A percentile compares a stretch with the other conserved stretches of the same genome.
Conservation (phyloP, 2,329 filamentous ascomycete species). For the Juglanconis juglandina region DNA sequence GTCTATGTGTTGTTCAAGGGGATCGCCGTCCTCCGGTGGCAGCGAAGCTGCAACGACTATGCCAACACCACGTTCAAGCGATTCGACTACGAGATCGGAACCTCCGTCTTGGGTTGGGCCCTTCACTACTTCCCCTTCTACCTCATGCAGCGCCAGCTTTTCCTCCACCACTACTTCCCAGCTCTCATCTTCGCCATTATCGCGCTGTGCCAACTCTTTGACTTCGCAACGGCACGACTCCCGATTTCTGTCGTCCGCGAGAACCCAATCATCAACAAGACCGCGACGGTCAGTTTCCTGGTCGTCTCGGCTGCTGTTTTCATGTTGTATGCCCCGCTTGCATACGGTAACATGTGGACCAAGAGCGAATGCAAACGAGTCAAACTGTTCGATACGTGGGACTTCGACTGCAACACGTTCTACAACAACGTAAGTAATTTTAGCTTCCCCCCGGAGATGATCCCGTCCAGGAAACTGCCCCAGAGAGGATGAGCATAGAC, state of each 20-base stretch:
- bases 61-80: conserved; percentile 79
- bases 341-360: conserved; percentile 94
- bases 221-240: conserved; percentile 76
- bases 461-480: conserved; percentile 36
- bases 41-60: conserved; percentile 89
- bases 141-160: conserved; percentile 96
- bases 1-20: conserved; percentile 83
- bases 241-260: conserved; percentile 64
- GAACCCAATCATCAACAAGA: conserved; percentile 69
- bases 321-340: conserved; percentile 78
- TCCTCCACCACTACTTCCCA: conserved; percentile 97
- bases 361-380: conserved; percentile 79
- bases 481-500: conserved; percentile 19
- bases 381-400: conserved; percentile 87
- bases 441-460: conserved; percentile 29
- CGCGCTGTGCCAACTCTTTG: conserved; percentile 81
- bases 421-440: conserved; percentile 70
- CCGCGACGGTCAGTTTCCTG: conserved; percentile 71
- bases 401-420: conserved; percentile 98
- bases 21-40: conserved; percentile 85
- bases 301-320: conserved; percentile 73
- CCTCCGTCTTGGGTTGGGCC: conserved; percentile 86
- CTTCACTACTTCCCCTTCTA: conserved; percentile 99
- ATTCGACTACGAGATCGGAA: conserved; percentile 95
- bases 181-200: conserved; percentile 94